phyloP scores from a whole-genome alignment of 1,284 basidiomycete species.

The Mixia osmundae region DNA sequence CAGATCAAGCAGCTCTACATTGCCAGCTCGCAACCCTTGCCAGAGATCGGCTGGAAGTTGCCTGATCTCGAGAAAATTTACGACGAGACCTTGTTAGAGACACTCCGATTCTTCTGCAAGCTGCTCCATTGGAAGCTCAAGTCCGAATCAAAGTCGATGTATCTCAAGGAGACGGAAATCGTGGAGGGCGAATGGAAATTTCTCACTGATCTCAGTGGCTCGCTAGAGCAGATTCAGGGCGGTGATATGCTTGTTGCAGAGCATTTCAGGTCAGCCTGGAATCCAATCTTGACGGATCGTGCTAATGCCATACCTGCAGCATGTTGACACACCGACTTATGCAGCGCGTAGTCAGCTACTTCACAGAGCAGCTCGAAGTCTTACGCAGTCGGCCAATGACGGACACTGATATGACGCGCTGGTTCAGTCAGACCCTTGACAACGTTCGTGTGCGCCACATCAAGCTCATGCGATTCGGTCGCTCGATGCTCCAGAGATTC shows the following conservation, averaged over 20 bases:
- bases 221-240: conserved; percentile 65
- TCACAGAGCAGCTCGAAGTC: conserved; percentile 74
- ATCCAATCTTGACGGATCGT: neutral
- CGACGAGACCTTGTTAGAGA: conserved; percentile 67
- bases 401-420: conserved; percentile 54
- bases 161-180: conserved; percentile 94
- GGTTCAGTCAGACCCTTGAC: conserved; percentile 86
- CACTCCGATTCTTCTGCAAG: conserved; percentile 74
- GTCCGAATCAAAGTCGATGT: conserved; percentile 68
- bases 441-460: conserved; percentile 77
- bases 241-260: conserved; percentile 84
- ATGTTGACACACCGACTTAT: conserved; percentile 72
- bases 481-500: conserved; percentile 41
- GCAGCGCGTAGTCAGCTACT: conserved; percentile 72
- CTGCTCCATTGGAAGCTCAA: conserved; percentile 89
- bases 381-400: conserved; percentile 35
- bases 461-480: conserved; percentile 74
- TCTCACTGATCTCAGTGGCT: conserved; percentile 50
- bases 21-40: conserved; percentile 60
- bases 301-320: conserved; percentile 21
- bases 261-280: conserved; percentile 49
- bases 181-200: conserved; percentile 92
- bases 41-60: conserved; percentile 64
- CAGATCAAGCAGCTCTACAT: conserved; percentile 86
- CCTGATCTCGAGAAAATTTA: conserved; percentile 63